Conservation (phyloP, 2,329 filamentous ascomycete species). For the Penicillium sp. region DNA sequence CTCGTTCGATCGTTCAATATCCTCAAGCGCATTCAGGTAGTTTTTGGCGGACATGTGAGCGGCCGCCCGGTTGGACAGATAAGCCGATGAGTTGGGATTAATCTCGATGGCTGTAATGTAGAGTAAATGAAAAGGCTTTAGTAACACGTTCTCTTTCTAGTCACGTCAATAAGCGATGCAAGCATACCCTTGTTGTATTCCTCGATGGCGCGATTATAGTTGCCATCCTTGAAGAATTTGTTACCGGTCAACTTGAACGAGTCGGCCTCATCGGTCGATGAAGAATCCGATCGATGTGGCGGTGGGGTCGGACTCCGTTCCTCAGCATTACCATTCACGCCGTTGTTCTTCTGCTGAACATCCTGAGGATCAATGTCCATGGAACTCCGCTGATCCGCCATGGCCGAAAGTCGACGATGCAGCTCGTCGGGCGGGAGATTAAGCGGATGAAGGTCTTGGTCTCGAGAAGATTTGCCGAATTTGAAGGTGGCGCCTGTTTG, state of each 20-base stretch:
- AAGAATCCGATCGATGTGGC: slow-evolving; percentile 44
- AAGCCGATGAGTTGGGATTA: slow-evolving; percentile 78
- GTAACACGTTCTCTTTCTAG: background rate
- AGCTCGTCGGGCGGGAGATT: slow-evolving; percentile 87
- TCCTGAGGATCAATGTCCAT: slow-evolving; percentile 71
- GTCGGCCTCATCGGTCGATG: slow-evolving; percentile 69
- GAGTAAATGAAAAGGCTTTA: too few relatives aligned
- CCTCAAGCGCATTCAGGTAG: slow-evolving; percentile 74
- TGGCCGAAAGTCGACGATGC: slow-evolving; percentile 60
- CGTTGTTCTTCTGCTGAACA: slow-evolving; percentile 33
- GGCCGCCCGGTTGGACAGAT: slow-evolving; percentile 89
- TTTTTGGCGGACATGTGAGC: slow-evolving; percentile 84
- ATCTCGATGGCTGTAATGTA: slow-evolving; percentile 74
- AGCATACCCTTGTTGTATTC: slow-evolving; percentile 87
- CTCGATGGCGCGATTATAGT: slow-evolving; percentile 79
- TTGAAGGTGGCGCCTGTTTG: slow-evolving; percentile 33
- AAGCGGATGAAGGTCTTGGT: slow-evolving; percentile 70
- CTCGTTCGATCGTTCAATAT: slow-evolving; percentile 75
- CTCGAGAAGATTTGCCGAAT: slow-evolving; percentile 29
- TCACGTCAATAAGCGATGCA: background rate
- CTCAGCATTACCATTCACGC: slow-evolving; percentile 23
- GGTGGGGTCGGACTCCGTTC: slow-evolving; percentile 44
- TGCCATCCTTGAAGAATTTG: slow-evolving; percentile 92
- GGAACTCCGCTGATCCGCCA: slow-evolving; percentile 52
- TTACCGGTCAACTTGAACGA: slow-evolving; percentile 88